Base-by-base conservation (phyloP, 2,329 filamentous ascomycete genomes). In the Penicillium glabrum region DNA sequence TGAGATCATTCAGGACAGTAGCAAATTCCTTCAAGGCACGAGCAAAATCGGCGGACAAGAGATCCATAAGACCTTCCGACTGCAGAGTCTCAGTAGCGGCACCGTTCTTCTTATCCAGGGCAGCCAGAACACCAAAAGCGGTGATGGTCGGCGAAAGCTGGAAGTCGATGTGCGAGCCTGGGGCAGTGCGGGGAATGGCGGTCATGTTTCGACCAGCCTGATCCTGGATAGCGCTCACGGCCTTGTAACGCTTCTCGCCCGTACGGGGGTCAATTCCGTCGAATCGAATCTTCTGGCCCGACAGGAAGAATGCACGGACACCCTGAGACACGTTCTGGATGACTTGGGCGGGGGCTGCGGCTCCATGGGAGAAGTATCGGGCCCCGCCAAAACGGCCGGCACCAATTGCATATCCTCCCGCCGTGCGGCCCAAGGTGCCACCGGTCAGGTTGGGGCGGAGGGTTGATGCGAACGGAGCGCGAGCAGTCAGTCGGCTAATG, bases 261-360 rank as follows among this genome's bases (percentile, higher is more conserved):
- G 83, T 86, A 31, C 69, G 70, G 16, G 84, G 75, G 53, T 88
- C 86, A 44, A 89, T 73, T 13, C 93, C 93, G 71, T 96, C 90
- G 67, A 93, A 97, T 56, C 90, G 89, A 10, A 89, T 88, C 73
- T 93, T 95, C 69, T 96, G 87, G 0, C 95, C 95, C 0, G 90
- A 92, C n/a, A 96, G 82, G 77, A 91, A 89, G 76, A 99, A 97
- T 13, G 92, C 93, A 53, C 95, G 87, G 69, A 98, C 88, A 5
- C 92, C 95, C 66, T 92, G 88, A 13, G 91, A 96, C n/a, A 97
- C 93, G 75, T 96, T 96, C 74, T 95, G 89, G 51, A 98, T 85
- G 46, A 98, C 91, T 73, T 98, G 91, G 1, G 93, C 91, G 39
- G 91, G 92, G 8, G 88, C 86, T 10, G 90, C 89, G 1, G 93